Evolutionary conservation across 139 green algal species (phyloP).

Genomic region (Bryopsis sp.): DNA sequence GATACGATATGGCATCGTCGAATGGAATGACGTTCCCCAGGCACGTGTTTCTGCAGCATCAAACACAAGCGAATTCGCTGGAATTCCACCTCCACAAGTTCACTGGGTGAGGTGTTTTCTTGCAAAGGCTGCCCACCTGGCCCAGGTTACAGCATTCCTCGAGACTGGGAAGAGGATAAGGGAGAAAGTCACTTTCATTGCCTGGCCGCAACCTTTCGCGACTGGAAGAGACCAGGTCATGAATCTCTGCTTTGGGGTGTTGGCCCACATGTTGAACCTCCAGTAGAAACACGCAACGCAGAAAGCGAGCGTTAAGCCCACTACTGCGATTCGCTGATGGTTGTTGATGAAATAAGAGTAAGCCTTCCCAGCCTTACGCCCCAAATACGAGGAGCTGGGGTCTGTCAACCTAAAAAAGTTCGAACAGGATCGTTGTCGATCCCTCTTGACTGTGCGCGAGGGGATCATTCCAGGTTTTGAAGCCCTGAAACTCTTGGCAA

Average conservation of each 20-base stretch:
- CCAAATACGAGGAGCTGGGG: background rate
- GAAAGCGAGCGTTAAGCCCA: background rate
- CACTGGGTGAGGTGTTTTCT: too few relatives aligned
- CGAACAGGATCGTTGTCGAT: too few relatives aligned
- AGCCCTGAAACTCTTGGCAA: background rate
- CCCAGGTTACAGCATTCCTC: slow-evolving; percentile 13
- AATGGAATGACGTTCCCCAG: slow-evolving; percentile 11
- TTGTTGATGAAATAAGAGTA: slow-evolving; percentile 4
- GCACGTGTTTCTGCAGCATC: slow-evolving; percentile 3
- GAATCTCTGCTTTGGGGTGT: background rate
- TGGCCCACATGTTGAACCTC: slow-evolving; percentile 8
- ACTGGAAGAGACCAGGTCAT: slow-evolving; percentile 13
- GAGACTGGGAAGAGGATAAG: slow-evolving; percentile 17
- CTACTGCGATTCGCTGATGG: background rate
- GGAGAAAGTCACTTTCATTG: slow-evolving; percentile 16
- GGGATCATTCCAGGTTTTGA: background rate
- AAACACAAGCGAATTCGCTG: background rate
- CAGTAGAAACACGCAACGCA: slow-evolving; percentile 13
- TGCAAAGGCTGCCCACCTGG: slow-evolving; percentile 6
- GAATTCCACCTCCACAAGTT: too few relatives aligned
- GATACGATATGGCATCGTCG: slow-evolving; percentile 16
- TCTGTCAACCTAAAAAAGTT: too few relatives aligned
- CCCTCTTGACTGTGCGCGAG: background rate
- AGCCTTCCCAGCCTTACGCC: background rate
- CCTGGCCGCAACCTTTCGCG: slow-evolving; percentile 9